phyloP scores from a whole-genome alignment of 805 yeast species.

The Schizosaccharomyces pombe region DNA sequence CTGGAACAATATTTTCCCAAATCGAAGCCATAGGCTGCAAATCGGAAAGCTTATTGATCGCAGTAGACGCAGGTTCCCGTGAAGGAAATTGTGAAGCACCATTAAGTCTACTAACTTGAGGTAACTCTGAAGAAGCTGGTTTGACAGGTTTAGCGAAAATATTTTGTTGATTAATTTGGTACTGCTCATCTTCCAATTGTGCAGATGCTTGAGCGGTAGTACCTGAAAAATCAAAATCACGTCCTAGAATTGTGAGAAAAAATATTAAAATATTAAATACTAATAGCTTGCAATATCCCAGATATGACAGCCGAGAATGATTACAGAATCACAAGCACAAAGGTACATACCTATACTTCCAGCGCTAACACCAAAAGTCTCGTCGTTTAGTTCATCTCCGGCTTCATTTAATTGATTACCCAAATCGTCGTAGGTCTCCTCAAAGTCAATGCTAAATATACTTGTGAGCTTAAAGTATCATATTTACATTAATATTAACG shows the following conservation, averaged over 20 bases:
- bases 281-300: too few relatives aligned
- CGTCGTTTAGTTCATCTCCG: constrained; percentile 61
- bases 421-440: constrained; percentile 60
- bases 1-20: constrained; percentile 28
- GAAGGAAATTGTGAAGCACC: neutral
- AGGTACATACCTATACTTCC: constrained; percentile 18
- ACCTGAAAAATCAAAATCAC: constrained; percentile 43
- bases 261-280: constrained; percentile 14
- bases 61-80: constrained; percentile 17
- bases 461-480: neutral
- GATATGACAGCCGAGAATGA: neutral
- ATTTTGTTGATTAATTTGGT: too few relatives aligned
- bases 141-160: too few relatives aligned
- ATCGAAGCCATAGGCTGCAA: constrained; percentile 50
- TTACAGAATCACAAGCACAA: neutral
- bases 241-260: too few relatives aligned
- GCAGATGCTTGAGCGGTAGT: constrained; percentile 15
- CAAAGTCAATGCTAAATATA: constrained; percentile 36
- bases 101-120: neutral
- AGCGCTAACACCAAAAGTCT: constrained; percentile 39
- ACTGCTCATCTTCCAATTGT: constrained; percentile 12
- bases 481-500: neutral
- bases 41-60: constrained; percentile 10
- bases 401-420: constrained; percentile 41
- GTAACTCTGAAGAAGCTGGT: neutral